phyloP scores from a whole-genome alignment of 78 protist genomes.

The slime mould (Dictyostelium discoideum) region dicty_2.7 NC_007089.4:5224501-5225000 shows the following conservation, averaged over 20 bases:
- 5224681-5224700: no score
- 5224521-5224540: no score
- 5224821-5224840: neutral
- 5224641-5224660: neutral
- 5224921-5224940: neutral
- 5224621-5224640: no score
- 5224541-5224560: neutral
- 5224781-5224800: neutral
- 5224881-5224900: slow-evolving; percentile 1
- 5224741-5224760: neutral
- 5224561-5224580: no score
- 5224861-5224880: neutral
- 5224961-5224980: slow-evolving; percentile 7
- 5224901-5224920: neutral
- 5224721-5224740: no score
- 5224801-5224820: neutral
- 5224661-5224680: neutral
- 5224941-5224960: slow-evolving; percentile 34
- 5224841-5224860: neutral
- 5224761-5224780: neutral
- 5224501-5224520: no score
- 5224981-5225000: slow-evolving; percentile 31
- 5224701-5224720: no score
- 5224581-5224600: no score
- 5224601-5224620: neutral